Evolutionary conservation across 768 basidiomycete species (phyloP).

Genomic region (Mycena venus): DNA sequence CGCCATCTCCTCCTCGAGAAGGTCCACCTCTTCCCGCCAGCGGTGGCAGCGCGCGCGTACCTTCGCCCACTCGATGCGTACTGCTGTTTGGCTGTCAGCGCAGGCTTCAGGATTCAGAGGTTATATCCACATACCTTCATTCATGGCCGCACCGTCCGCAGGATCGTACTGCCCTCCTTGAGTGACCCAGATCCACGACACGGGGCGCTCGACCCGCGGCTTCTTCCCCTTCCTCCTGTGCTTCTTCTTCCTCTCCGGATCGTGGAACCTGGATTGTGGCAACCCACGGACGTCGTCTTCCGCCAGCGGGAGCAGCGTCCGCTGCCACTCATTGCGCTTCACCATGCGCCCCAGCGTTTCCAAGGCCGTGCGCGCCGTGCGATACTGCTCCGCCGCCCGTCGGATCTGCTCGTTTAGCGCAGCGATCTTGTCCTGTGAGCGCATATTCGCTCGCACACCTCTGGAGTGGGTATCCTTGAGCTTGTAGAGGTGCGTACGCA

Average conservation of each 20-base stretch:
- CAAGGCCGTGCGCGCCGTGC: background rate
- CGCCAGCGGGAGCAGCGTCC: background rate
- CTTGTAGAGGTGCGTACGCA: constrained; percentile 25
- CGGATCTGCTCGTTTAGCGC: no score
- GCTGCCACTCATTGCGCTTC: background rate
- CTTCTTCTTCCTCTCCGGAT: background rate
- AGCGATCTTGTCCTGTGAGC: background rate
- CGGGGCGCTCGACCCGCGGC: background rate
- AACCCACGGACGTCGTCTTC: background rate
- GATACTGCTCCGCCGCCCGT: background rate
- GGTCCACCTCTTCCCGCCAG: background rate
- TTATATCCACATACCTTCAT: background rate
- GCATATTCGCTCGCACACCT: background rate
- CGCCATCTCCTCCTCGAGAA: background rate
- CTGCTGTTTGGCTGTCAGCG: background rate
- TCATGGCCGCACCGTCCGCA: background rate
- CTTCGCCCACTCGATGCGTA: background rate
- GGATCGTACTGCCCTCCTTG: background rate
- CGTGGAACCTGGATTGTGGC: no score
- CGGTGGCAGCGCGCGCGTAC: background rate
- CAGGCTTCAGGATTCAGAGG: background rate
- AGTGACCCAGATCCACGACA: background rate
- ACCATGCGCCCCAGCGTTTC: background rate
- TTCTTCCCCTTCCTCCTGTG: no score
- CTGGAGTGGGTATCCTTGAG: no score